These are phyloP conservation scores for Grosmannia clavigera DNA, from an alignment of 2,329 filamentous ascomycete species.

Conservation along the genomic window DNA sequence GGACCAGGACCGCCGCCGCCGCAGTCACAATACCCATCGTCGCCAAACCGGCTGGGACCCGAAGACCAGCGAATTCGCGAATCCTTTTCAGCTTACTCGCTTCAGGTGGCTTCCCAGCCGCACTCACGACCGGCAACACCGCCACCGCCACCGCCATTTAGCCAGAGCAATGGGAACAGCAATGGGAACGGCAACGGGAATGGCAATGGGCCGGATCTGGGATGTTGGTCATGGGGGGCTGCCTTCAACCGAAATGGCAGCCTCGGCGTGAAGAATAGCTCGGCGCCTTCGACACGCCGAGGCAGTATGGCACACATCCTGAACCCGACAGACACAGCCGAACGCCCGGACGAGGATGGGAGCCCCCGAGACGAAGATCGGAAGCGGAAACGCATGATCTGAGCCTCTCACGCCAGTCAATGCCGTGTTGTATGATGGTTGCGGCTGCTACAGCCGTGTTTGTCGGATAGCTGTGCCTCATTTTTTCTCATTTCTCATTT, in stretches of 20 bases:
- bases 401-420: neutral
- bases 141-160: constrained; percentile 36
- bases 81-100: constrained; percentile 42
- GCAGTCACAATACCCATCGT: constrained; percentile 40
- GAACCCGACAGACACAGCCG: constrained; percentile 45
- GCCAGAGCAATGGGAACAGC: constrained; percentile 1
- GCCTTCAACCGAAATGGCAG: constrained; percentile 27
- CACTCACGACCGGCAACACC: constrained; percentile 43
- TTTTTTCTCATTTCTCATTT: neutral
- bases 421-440: neutral
- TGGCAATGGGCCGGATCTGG: constrained; percentile 11
- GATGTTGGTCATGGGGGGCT: neutral
- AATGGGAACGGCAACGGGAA: constrained; percentile 14
- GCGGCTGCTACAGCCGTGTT: neutral
- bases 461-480: neutral
- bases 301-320: constrained; percentile 52
- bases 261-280: constrained; percentile 39
- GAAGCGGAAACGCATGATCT: constrained; percentile 49
- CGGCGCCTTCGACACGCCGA: constrained; percentile 41
- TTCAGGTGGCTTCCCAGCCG: constrained; percentile 31
- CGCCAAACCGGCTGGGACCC: constrained; percentile 33
- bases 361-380: constrained; percentile 43
- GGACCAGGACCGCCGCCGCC: neutral
- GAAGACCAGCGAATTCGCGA: constrained; percentile 46
- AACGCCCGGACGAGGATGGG: constrained; percentile 44